phyloP scores from a whole-genome alignment of 176 grass and related monocot species.

The Bolboschoenus planiculmis region DNA sequence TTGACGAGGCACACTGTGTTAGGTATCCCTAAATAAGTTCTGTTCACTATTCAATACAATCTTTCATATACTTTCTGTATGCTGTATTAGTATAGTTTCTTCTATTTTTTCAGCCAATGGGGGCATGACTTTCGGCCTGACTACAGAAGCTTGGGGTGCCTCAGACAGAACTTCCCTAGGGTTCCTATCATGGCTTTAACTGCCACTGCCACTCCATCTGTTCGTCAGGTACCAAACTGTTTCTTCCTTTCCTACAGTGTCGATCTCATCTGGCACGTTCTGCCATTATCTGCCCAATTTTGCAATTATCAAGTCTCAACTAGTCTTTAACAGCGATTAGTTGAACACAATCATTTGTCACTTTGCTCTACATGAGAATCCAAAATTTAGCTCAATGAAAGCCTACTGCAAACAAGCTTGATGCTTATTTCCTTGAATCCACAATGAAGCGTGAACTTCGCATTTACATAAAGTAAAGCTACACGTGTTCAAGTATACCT shows the following conservation, averaged over 20 bases:
- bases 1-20: slow-evolving; percentile 94
- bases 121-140: slow-evolving; percentile 92
- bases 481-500: neutral
- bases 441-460: neutral
- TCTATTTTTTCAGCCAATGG: slow-evolving; percentile 61
- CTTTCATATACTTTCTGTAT: neutral
- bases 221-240: slow-evolving; percentile 40
- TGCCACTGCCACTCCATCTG: slow-evolving; percentile 80
- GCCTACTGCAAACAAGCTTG: neutral
- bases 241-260: neutral
- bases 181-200: slow-evolving; percentile 87
- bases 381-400: neutral
- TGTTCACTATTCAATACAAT: neutral
- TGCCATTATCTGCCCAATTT: neutral
- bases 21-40: slow-evolving; percentile 37
- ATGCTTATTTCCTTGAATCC: neutral
- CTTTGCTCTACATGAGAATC: neutral
- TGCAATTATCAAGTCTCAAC: neutral
- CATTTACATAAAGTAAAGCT: neutral
- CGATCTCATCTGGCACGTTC: neutral
- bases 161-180: slow-evolving; percentile 76
- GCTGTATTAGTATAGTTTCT: slow-evolving; percentile 1
- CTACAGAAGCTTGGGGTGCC: slow-evolving; percentile 73
- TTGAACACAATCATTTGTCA: neutral
- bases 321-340: neutral